Evolutionary conservation across 108 stramenopile species (phyloP).

Genomic region (Bacterosira constricta): DNA sequence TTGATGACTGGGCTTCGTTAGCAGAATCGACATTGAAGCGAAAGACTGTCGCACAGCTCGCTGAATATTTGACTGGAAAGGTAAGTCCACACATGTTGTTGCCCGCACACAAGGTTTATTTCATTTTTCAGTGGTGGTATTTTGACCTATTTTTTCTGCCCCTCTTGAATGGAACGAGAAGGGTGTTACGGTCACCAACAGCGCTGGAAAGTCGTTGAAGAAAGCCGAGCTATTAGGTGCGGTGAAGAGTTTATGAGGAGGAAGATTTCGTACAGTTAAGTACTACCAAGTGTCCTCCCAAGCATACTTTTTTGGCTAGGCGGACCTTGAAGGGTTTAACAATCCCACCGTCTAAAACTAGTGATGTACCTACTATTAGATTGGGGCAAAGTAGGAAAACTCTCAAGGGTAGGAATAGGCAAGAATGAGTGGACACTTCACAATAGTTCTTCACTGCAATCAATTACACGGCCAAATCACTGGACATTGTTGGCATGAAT

Average conservation of each 20-base stretch:
- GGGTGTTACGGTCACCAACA: slow-evolving; percentile 27
- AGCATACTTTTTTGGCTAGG: too few species aligned
- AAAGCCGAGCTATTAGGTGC: slow-evolving; percentile 44
- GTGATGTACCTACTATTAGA: too few species aligned
- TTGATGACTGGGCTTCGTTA: slow-evolving; percentile 32
- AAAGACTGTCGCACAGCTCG: slow-evolving; percentile 45
- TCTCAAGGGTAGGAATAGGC: too few species aligned
- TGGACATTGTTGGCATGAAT: too few species aligned
- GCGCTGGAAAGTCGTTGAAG: slow-evolving; percentile 33
- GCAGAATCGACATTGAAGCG: slow-evolving; percentile 44
- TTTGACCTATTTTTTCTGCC: not conserved
- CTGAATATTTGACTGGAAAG: slow-evolving; percentile 40
- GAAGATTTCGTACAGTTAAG: not conserved
- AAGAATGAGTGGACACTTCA: too few species aligned
- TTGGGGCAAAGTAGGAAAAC: too few species aligned
- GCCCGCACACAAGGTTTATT: not conserved
- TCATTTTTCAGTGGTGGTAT: not conserved
- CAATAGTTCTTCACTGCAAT: too few species aligned
- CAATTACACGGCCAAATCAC: too few species aligned
- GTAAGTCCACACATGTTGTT: not conserved
- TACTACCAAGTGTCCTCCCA: not conserved
- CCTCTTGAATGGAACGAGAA: not conserved
- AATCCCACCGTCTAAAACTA: too few species aligned
- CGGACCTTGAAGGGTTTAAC: too few species aligned
- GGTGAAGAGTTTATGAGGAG: slow-evolving; percentile 38